Conservation (phyloP, 441 rosid species). For the Codiaeum variegatum region DNA sequence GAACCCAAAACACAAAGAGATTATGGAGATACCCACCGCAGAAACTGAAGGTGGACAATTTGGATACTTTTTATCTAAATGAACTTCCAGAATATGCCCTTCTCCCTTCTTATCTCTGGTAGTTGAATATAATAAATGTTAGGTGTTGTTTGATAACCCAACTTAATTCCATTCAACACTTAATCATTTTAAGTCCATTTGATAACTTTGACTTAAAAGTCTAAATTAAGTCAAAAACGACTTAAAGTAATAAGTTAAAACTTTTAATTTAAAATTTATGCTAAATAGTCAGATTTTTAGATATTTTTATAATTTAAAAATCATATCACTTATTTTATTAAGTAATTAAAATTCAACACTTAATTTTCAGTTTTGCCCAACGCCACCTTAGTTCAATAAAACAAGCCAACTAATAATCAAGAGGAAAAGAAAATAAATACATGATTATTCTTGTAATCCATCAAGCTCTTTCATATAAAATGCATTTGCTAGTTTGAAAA, state of each 20-base stretch:
- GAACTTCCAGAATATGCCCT: conserved; percentile 53
- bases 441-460: neutral
- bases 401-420: neutral
- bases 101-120: conserved; percentile 56
- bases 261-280: too few species aligned
- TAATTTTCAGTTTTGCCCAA: too few species aligned
- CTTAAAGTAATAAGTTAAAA: too few species aligned
- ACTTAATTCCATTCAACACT: too few species aligned
- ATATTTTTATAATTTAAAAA: too few species aligned
- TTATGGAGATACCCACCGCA: conserved; percentile 39
- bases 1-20: conserved; percentile 4
- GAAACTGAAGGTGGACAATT: conserved; percentile 57
- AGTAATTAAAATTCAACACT: too few species aligned
- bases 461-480: neutral
- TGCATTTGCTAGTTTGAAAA: neutral
- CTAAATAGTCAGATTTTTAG: too few species aligned
- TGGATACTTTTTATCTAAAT: conserved; percentile 49
- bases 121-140: conserved; percentile 17
- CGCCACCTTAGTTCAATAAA: neutral
- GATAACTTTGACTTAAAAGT: too few species aligned
- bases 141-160: too few species aligned
- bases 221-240: too few species aligned
- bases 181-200: too few species aligned
- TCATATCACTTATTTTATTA: too few species aligned
- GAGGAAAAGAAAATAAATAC: neutral